Percentiles rank a stretch among this genome's conserved stretches.
These are phyloP conservation scores for Globisporangium radiosum DNA, from an alignment of 352 stramenopile species.

Conservation along the genomic window DNA sequence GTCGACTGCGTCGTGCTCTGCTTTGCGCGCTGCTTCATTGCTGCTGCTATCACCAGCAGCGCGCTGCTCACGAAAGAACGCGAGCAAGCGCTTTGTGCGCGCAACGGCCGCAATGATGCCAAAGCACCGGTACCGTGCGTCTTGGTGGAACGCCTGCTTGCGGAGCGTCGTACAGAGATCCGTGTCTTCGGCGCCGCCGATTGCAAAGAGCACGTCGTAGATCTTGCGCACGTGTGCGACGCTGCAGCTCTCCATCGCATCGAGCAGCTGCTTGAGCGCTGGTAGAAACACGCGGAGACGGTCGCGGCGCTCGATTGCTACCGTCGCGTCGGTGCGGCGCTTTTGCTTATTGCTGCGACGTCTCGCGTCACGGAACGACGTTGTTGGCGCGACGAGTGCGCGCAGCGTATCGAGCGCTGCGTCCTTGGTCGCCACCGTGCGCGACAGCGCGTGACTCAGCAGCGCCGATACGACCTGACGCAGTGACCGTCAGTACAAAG, in stretches of 20 bases:
- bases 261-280: conserved; percentile 48
- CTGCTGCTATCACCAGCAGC: not conserved
- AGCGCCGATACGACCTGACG: conserved; percentile 31
- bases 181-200: conserved; percentile 36
- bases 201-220: conserved; percentile 46
- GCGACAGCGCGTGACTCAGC: conserved; percentile 29
- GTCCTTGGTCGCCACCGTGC: conserved; percentile 17
- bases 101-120: conserved; percentile 42
- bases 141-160: conserved; percentile 53
- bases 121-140: conserved; percentile 36
- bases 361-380: conserved; percentile 15
- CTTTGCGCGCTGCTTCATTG: not conserved
- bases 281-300: conserved; percentile 31
- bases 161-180: conserved; percentile 45
- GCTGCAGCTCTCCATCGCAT: conserved; percentile 35
- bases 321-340: not conserved
- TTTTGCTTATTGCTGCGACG: no score
- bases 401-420: conserved; percentile 30
- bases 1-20: not conserved
- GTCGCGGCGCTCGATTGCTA: conserved; percentile 12
- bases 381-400: conserved; percentile 19
- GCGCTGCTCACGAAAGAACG: conserved; percentile 23
- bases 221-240: conserved; percentile 33
- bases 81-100: conserved; percentile 26
- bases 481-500: no score